Evolutionary conservation across 306 rosid species (phyloP).

Genomic region (Quillaja saponaria): DNA sequence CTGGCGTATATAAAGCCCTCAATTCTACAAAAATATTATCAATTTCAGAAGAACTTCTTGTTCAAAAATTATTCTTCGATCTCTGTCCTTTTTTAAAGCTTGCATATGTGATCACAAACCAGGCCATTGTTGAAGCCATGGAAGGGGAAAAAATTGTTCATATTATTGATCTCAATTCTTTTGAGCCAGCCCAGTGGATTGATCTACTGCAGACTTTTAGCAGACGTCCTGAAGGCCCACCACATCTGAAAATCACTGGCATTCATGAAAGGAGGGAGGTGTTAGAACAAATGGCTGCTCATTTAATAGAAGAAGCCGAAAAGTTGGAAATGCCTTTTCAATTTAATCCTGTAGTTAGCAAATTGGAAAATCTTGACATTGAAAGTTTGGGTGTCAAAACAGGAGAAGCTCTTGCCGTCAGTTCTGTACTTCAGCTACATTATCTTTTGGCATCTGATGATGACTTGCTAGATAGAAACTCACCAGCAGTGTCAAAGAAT

Average conservation of each 20-base stretch:
- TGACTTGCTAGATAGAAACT: slow-evolving; percentile 42
- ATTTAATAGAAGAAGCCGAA: slow-evolving; percentile 66
- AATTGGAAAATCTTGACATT: slow-evolving; percentile 65
- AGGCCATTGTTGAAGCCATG: slow-evolving; percentile 82
- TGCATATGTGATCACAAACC: slow-evolving; percentile 69
- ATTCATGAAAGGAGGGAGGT: slow-evolving; percentile 70
- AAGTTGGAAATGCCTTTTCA: slow-evolving; percentile 70
- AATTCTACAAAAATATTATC: slow-evolving; percentile 54
- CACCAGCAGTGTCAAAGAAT: slow-evolving; percentile 49
- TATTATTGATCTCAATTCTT: slow-evolving; percentile 74
- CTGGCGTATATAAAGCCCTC: slow-evolving; percentile 70
- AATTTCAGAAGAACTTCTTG: slow-evolving; percentile 50
- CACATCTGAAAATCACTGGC: slow-evolving; percentile 77
- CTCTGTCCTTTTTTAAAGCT: slow-evolving; percentile 76
- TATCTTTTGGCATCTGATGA: slow-evolving; percentile 71
- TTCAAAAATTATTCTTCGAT: slow-evolving; percentile 65
- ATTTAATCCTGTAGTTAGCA: slow-evolving; percentile 67
- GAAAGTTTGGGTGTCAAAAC: slow-evolving; percentile 70
- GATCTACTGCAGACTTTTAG: slow-evolving; percentile 57
- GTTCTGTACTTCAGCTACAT: slow-evolving; percentile 78
- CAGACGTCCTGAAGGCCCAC: slow-evolving; percentile 70
- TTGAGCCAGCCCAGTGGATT: slow-evolving; percentile 80
- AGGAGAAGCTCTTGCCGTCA: slow-evolving; percentile 84
- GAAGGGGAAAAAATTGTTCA: slow-evolving; percentile 72
- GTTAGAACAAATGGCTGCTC: slow-evolving; percentile 62